phyloP scores from a whole-genome alignment of 208 protist species.

The Leishmania gerbilli region DNA sequence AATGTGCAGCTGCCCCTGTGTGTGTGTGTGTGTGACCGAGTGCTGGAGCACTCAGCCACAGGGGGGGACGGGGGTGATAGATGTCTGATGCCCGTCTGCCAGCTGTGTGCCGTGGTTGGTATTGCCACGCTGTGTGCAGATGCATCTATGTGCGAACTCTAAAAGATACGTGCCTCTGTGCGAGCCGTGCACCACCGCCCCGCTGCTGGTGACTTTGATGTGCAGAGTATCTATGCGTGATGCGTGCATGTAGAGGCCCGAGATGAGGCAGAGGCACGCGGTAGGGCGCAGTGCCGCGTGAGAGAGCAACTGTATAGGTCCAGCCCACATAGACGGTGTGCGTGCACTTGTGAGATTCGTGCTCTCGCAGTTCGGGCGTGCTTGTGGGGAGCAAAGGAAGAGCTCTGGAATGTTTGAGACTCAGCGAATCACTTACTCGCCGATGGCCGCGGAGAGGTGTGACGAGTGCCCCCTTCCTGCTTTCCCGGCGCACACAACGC shows the following conservation, averaged over 20 bases:
- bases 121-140: background rate
- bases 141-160: background rate
- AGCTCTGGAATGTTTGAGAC: background rate
- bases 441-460: background rate
- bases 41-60: background rate
- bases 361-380: background rate
- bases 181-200: background rate
- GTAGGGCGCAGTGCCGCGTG: background rate
- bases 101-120: background rate
- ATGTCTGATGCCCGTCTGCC: background rate
- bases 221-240: background rate
- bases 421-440: background rate
- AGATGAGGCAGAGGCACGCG: background rate
- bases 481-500: background rate
- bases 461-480: background rate
- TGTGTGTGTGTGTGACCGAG: slow-evolving; percentile 1
- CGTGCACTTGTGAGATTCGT: background rate
- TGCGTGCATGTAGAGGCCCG: background rate
- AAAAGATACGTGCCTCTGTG: background rate
- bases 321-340: background rate
- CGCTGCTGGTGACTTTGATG: background rate
- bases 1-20: background rate
- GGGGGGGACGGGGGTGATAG: background rate
- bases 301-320: background rate
- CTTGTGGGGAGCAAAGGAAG: background rate